Evolutionary conservation across 768 basidiomycete species (phyloP), one percentile per base, ranked within the genome.

Genomic region (Chalciporus sphaerocephalus): DNA sequence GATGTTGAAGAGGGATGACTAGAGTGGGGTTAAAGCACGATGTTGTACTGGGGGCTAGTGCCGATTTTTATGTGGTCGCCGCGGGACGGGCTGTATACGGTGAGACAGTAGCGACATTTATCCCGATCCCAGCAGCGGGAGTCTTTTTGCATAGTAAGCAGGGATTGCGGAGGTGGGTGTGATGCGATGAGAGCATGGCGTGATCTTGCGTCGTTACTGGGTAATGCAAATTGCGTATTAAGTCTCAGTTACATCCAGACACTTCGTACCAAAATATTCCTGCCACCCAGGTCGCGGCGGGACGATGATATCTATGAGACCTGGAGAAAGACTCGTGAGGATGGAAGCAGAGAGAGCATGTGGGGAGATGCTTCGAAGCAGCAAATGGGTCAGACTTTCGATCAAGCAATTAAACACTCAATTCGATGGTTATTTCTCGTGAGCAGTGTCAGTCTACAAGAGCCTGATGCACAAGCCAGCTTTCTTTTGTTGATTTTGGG

Each of bases 121-220:
- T 16, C 18, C 7, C 1, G 36, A 17, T 33, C 28, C 17, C 27
- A 28, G 9, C 33, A 22, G 17, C 15, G 25, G 33, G 18, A 36
- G 36, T n/a, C 30, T 16, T 17, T 22, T 20, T 18, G 11, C 38
- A 40, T 36, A 16, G 17, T 27, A 17, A 24, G 48, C 35, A 27
- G 32, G 12, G 36, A 34, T 32, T 36, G 38, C 42, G 51, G 23
- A 36, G 30, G 20, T n/a, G 27, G 30, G 40, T 35, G 53, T 56
- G 52, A 46, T 55, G 53, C 45, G 27, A 59, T 56, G 18, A 38
- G 11, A 15, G 1, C 32, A 67, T 65, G 52, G 63, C 64, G 64
- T 66, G 65, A 65, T 65, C 57, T 67, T 54, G 47, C 61, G 58
- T 54, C 42, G 58, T 55, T 40, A 43, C 37, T n/a, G 7, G 18